Evolutionary conservation across 1,284 basidiomycete genomes (phyloP).

Genomic region (Papiliotrema flavescens): DNA sequence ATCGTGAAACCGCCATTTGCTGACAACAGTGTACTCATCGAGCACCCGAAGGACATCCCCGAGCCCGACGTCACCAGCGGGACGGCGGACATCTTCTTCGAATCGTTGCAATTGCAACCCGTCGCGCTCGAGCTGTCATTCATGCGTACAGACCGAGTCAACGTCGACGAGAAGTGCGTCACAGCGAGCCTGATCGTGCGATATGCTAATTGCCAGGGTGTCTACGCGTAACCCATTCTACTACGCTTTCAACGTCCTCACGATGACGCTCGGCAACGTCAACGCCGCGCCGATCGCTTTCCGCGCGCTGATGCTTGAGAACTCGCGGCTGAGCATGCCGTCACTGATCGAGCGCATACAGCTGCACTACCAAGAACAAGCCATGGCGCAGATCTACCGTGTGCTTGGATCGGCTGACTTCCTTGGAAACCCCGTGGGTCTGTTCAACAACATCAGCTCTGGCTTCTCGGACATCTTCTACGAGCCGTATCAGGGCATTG

Average conservation of each 20-base stretch:
- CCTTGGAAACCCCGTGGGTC: conserved; percentile 73
- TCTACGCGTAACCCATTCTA: conserved; percentile 83
- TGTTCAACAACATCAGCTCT: conserved; percentile 98
- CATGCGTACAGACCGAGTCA: conserved; percentile 92
- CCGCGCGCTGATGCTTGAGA: conserved; percentile 92
- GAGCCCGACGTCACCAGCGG: conserved; percentile 67
- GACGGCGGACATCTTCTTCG: conserved; percentile 87
- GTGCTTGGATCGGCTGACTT: conserved; percentile 97
- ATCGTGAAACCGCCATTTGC: neutral
- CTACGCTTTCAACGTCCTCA: conserved; percentile 88
- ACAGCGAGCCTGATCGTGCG: conserved; percentile 34
- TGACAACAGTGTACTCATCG: conserved; percentile 65
- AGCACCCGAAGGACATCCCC: conserved; percentile 68
- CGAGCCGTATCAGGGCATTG: conserved; percentile 94
- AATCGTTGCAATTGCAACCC: conserved; percentile 94
- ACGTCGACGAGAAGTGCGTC: conserved; percentile 83
- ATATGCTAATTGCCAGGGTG: conserved; percentile 53
- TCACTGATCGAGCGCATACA: conserved; percentile 81
- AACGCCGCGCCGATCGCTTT: conserved; percentile 95
- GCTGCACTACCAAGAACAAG: conserved; percentile 92
- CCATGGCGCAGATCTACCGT: conserved; percentile 90
- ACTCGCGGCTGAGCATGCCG: conserved; percentile 81
- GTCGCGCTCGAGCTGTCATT: conserved; percentile 91
- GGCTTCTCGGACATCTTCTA: conserved; percentile 99
- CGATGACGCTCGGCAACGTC: conserved; percentile 96